A percentile compares a stretch with the other conserved stretches of the same genome.
phyloP scores from a whole-genome alignment of 352 stramenopile species.

The Pythium vanterpoolii region DNA sequence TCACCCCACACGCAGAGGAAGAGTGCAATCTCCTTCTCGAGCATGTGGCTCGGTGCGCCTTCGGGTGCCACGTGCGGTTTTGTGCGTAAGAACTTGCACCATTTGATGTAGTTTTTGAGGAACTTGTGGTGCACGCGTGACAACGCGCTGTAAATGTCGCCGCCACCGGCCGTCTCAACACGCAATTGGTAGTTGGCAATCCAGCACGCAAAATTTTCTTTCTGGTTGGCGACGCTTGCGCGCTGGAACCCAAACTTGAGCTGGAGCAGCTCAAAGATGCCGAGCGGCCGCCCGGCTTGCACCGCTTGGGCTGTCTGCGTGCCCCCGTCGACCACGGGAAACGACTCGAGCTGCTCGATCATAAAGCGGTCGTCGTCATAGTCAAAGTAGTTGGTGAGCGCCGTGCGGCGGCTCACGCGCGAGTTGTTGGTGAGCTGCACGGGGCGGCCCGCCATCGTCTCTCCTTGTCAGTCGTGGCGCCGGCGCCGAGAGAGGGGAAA shows the following conservation, averaged over 20 bases:
- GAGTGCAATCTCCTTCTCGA: conserved; percentile 68
- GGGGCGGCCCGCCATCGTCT: conserved; percentile 13
- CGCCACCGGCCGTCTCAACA: conserved; percentile 31
- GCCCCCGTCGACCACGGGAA: conserved; percentile 26
- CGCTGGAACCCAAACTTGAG: conserved; percentile 87
- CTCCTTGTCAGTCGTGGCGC: neutral
- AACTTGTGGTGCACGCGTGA: conserved; percentile 92
- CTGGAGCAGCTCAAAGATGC: conserved; percentile 43
- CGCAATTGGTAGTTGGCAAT: conserved; percentile 83
- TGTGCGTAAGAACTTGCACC: conserved; percentile 92
- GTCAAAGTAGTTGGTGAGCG: conserved; percentile 79
- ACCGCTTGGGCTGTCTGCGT: conserved; percentile 1
- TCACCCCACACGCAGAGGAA: conserved; percentile 88
- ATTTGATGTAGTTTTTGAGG: conserved; percentile 92
- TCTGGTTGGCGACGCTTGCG: conserved; percentile 80
- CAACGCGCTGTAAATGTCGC: conserved; percentile 45
- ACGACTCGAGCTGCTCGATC: conserved; percentile 59
- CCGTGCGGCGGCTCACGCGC: conserved; percentile 43
- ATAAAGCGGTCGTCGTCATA: conserved; percentile 54
- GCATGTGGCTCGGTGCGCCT: conserved; percentile 21
- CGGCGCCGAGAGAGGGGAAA: neutral
- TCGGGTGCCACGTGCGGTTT: conserved; percentile 73
- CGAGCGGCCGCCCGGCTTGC: neutral
- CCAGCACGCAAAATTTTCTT: conserved; percentile 82
- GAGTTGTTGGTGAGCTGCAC: conserved; percentile 20